Percentiles rank a stretch among this genome's conserved stretches.
phyloP scores from a whole-genome alignment of 2,329 filamentous ascomycete genomes.

The Bretziella fagacearum region DNA sequence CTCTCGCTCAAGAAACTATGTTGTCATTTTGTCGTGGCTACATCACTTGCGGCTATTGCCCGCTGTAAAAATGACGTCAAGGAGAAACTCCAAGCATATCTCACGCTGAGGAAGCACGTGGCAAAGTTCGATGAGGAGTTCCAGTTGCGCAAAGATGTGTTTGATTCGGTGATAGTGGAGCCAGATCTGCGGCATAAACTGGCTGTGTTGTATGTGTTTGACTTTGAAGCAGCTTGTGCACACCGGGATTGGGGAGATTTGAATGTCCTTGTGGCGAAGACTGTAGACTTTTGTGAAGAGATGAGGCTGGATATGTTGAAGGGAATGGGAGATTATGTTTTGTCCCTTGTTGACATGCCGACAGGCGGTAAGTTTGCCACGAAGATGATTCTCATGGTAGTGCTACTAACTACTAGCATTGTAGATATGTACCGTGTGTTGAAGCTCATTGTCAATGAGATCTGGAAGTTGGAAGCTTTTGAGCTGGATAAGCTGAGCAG shows the following conservation, averaged over 20 bases:
- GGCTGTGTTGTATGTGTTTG: slow-evolving; percentile 52
- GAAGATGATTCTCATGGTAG: neutral
- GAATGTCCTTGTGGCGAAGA: slow-evolving; percentile 38
- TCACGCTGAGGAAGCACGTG: slow-evolving; percentile 42
- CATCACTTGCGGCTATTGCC: slow-evolving; percentile 34
- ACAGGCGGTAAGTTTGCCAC: slow-evolving; percentile 28
- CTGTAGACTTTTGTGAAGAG: slow-evolving; percentile 23
- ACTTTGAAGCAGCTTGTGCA: slow-evolving; percentile 58
- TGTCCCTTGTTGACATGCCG: slow-evolving; percentile 34
- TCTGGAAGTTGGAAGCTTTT: slow-evolving; percentile 40
- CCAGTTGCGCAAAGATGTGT: slow-evolving; percentile 9
- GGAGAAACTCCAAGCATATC: slow-evolving; percentile 42
- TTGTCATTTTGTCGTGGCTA: slow-evolving; percentile 51
- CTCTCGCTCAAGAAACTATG: slow-evolving; percentile 44
- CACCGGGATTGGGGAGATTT: slow-evolving; percentile 54
- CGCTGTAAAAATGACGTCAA: slow-evolving; percentile 32
- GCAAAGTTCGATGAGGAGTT: slow-evolving; percentile 33
- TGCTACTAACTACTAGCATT: slow-evolving; percentile 4
- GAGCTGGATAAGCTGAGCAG: slow-evolving; percentile 46
- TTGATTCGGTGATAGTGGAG: slow-evolving; percentile 13
- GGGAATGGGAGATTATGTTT: slow-evolving; percentile 47
- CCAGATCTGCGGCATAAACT: slow-evolving; percentile 44
- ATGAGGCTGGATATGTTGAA: slow-evolving; percentile 34
- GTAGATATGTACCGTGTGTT: slow-evolving; percentile 36
- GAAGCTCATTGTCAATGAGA: slow-evolving; percentile 52